Evolutionary conservation across 257 asterid species (phyloP), one percentile per base, ranked within the genome.

Genomic region (Solanum chmielewskii): DNA sequence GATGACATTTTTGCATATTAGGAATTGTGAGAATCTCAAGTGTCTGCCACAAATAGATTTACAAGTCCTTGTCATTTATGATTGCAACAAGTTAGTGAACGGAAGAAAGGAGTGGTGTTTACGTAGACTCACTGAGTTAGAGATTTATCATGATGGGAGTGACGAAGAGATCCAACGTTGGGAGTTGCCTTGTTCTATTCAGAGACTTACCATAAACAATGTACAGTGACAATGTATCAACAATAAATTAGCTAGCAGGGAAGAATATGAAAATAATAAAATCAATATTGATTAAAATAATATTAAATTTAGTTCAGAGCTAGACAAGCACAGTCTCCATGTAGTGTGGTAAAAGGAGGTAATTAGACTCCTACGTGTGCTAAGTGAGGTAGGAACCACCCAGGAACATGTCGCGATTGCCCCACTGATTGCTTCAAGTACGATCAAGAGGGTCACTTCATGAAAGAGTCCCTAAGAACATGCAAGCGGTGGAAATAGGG

Each of bases 21-120:
- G 35, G 35, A 33, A 33, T 33, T 86, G 88, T 45, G 1, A 20
- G 33, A 76, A 86, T 18, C 10, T 86, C 10, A 87, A 68, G 64
- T 68, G 37, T 35, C 37, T 35, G 37, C 37, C 37, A 35, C 0
- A 35, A 35, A 5, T 35, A 0, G 0, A 44, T 44, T 44, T 44
- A 44, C 15, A 44, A 11, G 14, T 0, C 14, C 49, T 44, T 44
- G 0, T 0, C 0, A 25, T 86, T 12, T 0, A 0, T 0, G 0
- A 8, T 6, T 86, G 88, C 39, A 20, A 75, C 11, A 74, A 59
- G 37, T 77, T 86, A 3, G 33, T 66, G 27, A 62, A 21, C 10
- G 11, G 68, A 13, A 29, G 20, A 12, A 42, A 60, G 11, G n/a
- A 41, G n/a, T 77, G 68, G 86, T 0, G 6, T 86, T 86, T 77